phyloP scores from a whole-genome alignment of 2,329 filamentous ascomycete genomes.

The Venturia carpophila region DNA sequence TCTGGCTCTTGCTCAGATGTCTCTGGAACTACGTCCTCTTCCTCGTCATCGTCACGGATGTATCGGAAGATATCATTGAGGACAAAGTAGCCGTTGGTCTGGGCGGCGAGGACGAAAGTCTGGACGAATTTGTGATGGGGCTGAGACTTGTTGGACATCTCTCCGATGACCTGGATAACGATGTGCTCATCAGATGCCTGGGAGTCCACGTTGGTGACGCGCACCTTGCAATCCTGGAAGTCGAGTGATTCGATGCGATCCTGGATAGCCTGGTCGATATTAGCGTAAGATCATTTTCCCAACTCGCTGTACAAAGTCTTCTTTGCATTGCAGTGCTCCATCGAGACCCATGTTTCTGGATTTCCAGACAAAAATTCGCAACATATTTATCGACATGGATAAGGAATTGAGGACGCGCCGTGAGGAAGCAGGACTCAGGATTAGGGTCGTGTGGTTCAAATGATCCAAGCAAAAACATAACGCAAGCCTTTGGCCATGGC shows the following conservation, averaged over 20 bases:
- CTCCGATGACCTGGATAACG: conserved; percentile 94
- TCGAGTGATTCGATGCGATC: conserved; percentile 89
- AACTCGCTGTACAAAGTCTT: neutral
- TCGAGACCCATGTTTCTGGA: neutral
- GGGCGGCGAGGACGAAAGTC: conserved; percentile 93
- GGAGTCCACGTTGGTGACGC: conserved; percentile 94
- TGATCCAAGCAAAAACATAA: neutral
- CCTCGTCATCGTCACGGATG: conserved; percentile 72
- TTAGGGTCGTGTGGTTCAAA: neutral
- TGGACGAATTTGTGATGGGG: conserved; percentile 95
- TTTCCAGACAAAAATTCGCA: neutral
- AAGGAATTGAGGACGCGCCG: neutral
- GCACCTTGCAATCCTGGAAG: conserved; percentile 96
- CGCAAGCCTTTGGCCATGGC: too few species aligned
- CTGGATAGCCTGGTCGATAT: conserved; percentile 63
- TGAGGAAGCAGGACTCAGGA: neutral
- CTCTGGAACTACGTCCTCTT: conserved; percentile 35
- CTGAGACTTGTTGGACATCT: conserved; percentile 88
- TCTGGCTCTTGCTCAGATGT: conserved; percentile 28
- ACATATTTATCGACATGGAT: neutral
- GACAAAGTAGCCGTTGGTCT: conserved; percentile 95
- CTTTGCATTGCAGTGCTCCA: neutral
- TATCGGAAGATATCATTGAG: conserved; percentile 97
- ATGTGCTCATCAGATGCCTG: conserved; percentile 90
- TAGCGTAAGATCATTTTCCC: neutral